These are phyloP conservation scores for Cystobasidiaceae sp. DNA, from an alignment of 1,284 basidiomycete genomes.

Conservation along the genomic window DNA sequence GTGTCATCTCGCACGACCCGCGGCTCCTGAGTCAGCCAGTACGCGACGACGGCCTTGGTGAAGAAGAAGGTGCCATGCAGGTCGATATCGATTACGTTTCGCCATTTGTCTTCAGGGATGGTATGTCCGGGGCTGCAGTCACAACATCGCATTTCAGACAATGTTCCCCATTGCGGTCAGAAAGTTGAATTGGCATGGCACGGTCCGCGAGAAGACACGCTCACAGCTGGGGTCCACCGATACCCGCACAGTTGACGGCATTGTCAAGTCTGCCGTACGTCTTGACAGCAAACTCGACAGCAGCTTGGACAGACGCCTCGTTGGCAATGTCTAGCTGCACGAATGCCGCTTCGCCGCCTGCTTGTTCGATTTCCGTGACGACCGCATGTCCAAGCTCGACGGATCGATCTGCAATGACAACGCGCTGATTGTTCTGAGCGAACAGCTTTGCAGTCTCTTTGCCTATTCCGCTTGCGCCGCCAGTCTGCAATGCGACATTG, in stretches of 20 bases:
- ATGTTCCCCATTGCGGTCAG: too few species aligned
- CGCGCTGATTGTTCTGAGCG: neutral
- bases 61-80: constrained; percentile 10
- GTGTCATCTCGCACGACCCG: constrained; percentile 3
- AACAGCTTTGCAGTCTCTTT: neutral
- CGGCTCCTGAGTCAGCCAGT: constrained; percentile 13
- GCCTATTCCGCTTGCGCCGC: neutral
- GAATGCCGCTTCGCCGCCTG: neutral
- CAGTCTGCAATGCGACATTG: neutral
- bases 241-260: constrained; percentile 11
- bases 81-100: constrained; percentile 9
- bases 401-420: neutral
- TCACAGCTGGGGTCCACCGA: neutral
- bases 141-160: neutral
- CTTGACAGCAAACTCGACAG: neutral
- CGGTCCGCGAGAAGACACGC: too few species aligned
- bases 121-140: neutral
- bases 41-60: neutral
- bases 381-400: neutral
- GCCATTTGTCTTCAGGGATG: neutral
- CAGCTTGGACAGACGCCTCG: neutral
- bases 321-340: neutral
- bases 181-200: too few species aligned
- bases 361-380: neutral
- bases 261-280: constrained; percentile 12